Conservation (phyloP, 2,329 filamentous ascomycete genomes). For the Coniochaeta sp. region DNA sequence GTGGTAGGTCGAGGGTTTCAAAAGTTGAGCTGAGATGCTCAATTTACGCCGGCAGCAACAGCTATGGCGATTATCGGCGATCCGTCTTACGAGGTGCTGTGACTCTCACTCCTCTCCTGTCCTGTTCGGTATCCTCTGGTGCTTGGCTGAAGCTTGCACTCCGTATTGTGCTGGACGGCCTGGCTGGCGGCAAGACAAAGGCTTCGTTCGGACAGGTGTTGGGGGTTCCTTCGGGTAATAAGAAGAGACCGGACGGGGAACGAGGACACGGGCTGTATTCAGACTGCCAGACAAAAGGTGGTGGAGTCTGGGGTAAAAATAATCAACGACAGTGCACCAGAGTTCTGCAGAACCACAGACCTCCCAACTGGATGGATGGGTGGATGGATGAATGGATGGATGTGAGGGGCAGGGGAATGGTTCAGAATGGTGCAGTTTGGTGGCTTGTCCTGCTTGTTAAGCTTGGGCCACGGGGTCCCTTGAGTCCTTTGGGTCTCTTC, state of each 20-base stretch:
- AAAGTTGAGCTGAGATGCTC: not conserved
- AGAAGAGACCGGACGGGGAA: not conserved
- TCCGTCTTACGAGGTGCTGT: not conserved
- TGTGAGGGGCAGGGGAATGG: not conserved
- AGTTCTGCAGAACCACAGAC: too few species aligned
- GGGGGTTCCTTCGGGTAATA: not conserved
- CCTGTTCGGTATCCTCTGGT: not conserved
- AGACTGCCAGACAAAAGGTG: not conserved
- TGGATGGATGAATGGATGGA: too few species aligned
- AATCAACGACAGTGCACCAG: not conserved
- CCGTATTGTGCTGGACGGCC: not conserved
- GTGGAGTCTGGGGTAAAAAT: constrained; percentile 1
- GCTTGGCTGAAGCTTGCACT: not conserved
- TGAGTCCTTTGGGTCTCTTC: too few species aligned
- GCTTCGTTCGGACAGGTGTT: not conserved
- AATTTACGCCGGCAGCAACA: not conserved
- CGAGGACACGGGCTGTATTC: not conserved
- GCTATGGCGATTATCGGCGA: not conserved
- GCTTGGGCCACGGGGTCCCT: too few species aligned
- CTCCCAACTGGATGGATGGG: not conserved
- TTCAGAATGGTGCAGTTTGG: too few species aligned
- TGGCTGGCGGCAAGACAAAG: not conserved
- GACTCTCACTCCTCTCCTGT: not conserved
- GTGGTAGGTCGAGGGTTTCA: not conserved
- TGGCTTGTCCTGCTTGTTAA: too few species aligned